Conservation (phyloP, 805 yeast species). For the Tetrapisispora taiwanensis region DNA sequence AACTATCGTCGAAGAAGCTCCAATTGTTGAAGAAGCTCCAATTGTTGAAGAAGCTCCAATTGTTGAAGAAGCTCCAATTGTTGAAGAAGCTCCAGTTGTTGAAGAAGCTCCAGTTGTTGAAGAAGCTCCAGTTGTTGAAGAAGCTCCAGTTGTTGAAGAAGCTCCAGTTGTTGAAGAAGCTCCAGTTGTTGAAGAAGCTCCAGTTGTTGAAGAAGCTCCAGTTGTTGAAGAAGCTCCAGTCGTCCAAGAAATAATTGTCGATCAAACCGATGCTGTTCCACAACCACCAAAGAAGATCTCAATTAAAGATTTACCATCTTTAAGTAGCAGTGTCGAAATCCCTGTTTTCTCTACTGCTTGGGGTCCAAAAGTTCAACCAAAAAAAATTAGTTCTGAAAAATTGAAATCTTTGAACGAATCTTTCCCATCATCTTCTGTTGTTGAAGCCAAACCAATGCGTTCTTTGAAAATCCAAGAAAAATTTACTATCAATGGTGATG, state of each 20-base stretch:
- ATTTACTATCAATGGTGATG: conserved; percentile 59
- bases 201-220: too few species aligned
- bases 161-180: too few species aligned
- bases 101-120: conserved; percentile 3
- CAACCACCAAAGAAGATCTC: conserved; percentile 12
- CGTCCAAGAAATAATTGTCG: conserved; percentile 1
- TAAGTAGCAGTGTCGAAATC: conserved; percentile 37
- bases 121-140: conserved; percentile 1
- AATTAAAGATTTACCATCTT: conserved; percentile 46
- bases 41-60: conserved; percentile 1
- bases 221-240: background rate
- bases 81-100: conserved; percentile 1
- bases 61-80: conserved; percentile 36
- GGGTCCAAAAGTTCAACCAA: conserved; percentile 39
- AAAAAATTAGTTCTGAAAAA: conserved; percentile 11
- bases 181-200: too few species aligned
- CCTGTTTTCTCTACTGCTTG: conserved; percentile 22
- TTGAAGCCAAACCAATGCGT: conserved; percentile 36
- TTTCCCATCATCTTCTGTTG: conserved; percentile 4
- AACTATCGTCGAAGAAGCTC: background rate
- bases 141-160: background rate
- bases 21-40: background rate
- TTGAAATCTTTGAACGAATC: conserved; percentile 12
- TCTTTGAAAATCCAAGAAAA: conserved; percentile 65
- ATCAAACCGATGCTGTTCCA: background rate